Conservation (phyloP, 345 rosid species). For the Syzygium jambos region DNA sequence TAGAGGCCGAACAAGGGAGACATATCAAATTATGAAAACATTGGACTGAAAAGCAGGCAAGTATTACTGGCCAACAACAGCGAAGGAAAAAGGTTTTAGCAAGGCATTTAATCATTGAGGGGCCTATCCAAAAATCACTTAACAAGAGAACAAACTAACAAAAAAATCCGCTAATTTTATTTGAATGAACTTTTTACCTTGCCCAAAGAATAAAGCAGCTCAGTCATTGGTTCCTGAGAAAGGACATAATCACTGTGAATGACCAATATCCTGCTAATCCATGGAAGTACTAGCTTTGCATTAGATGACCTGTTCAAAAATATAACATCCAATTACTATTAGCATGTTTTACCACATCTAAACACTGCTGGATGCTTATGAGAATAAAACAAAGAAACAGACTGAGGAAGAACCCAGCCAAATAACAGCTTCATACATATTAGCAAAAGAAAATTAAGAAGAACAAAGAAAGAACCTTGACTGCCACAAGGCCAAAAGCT, state of each 20-base stretch:
- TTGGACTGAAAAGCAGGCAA: background rate
- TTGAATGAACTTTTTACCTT: conserved; percentile 36
- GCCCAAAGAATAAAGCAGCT: conserved; percentile 40
- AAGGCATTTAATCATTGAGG: background rate
- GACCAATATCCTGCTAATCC: conserved; percentile 76
- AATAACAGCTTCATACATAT: background rate
- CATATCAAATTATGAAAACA: background rate
- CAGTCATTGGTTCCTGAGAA: conserved; percentile 37
- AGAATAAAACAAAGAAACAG: background rate
- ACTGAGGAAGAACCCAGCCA: background rate
- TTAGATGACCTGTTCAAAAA: conserved; percentile 44
- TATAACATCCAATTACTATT: background rate
- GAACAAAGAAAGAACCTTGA: conserved; percentile 51
- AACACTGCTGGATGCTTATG: background rate
- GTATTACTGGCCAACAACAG: background rate
- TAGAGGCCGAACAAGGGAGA: background rate
- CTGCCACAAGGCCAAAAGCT: conserved; percentile 65
- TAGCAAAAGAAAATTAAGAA: background rate
- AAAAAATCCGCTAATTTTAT: background rate
- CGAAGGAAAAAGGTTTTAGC: background rate
- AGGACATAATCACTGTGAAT: conserved; percentile 45
- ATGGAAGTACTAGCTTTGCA: conserved; percentile 53
- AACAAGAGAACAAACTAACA: background rate
- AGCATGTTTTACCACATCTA: background rate
- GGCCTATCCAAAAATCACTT: background rate